Conservation (phyloP, 208 protist genomes). For the Strigomonas galati region DNA sequence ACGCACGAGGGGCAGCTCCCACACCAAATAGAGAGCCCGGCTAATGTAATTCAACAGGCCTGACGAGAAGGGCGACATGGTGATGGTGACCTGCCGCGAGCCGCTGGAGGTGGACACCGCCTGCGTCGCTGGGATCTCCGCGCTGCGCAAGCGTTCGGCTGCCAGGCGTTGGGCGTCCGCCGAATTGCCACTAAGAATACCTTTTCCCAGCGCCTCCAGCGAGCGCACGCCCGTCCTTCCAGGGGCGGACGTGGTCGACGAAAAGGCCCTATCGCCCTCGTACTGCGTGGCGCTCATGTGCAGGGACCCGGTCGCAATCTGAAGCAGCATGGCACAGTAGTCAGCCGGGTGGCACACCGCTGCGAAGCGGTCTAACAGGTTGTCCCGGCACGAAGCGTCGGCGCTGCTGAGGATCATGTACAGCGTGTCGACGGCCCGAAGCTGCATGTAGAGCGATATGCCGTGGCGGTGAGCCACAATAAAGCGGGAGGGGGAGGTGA, state of each 20-base stretch:
- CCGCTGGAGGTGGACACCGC: conserved; percentile 24
- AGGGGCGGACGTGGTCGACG: background rate
- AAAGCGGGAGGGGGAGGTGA: conserved; percentile 45
- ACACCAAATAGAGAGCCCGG: conserved; percentile 66
- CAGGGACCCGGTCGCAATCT: conserved; percentile 59
- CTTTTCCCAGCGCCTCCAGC: conserved; percentile 47
- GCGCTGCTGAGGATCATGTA: conserved; percentile 66
- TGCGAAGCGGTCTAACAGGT: conserved; percentile 74
- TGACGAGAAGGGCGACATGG: conserved; percentile 67
- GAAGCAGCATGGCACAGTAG: conserved; percentile 87
- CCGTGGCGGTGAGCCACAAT: conserved; percentile 77
- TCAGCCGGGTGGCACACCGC: conserved; percentile 59
- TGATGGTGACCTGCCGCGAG: conserved; percentile 40
- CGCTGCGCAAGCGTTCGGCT: conserved; percentile 57
- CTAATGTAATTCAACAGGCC: conserved; percentile 57
- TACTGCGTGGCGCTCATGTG: conserved; percentile 8
- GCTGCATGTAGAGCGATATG: conserved; percentile 69
- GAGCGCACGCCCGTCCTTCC: conserved; percentile 30
- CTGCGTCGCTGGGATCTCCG: conserved; percentile 49
- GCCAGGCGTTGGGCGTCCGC: conserved; percentile 54
- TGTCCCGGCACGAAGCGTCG: conserved; percentile 41
- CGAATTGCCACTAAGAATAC: conserved; percentile 35
- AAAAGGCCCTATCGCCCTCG: conserved; percentile 4
- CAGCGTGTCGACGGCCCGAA: conserved; percentile 82
- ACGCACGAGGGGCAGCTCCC: conserved; percentile 46